Conservation (phyloP, 805 yeast species). For the Torulaspora microellipsoides region DNA sequence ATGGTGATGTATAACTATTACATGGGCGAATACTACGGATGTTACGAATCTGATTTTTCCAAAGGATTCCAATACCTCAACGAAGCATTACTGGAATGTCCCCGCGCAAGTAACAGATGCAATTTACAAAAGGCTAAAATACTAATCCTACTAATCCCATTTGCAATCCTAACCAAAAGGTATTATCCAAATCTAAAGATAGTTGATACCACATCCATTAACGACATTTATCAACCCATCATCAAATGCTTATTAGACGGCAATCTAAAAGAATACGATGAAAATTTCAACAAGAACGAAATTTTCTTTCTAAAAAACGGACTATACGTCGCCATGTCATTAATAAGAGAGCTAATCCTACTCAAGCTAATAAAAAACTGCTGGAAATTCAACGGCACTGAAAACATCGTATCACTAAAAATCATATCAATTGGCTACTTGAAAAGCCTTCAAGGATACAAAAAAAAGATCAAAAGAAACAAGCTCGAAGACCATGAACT, state of each 20-base stretch:
- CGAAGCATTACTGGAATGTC: constrained; percentile 38
- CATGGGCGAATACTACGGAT: constrained; percentile 60
- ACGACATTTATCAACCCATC: constrained; percentile 42
- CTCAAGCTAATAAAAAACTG: constrained; percentile 45
- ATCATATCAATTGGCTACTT: constrained; percentile 10
- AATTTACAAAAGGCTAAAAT: constrained; percentile 37
- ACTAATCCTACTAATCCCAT: constrained; percentile 58
- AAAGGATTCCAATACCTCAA: constrained; percentile 49
- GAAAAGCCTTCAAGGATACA: constrained; percentile 1
- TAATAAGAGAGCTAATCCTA: constrained; percentile 47
- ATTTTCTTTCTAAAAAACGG: constrained; percentile 50
- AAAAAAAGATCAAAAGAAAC: background rate
- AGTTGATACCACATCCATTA: background rate
- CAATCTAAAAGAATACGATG: constrained; percentile 49
- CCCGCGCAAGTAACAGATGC: constrained; percentile 4
- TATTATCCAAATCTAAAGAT: constrained; percentile 41
- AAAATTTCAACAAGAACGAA: constrained; percentile 42
- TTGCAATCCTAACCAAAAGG: constrained; percentile 47
- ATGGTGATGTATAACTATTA: constrained; percentile 63
- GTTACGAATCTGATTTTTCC: constrained; percentile 52
- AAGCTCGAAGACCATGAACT: constrained; percentile 11
- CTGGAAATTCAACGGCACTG: constrained; percentile 19
- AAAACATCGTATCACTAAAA: constrained; percentile 18
- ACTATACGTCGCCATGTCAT: constrained; percentile 55
- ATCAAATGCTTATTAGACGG: constrained; percentile 50